These are phyloP conservation scores for Mycena haematopus DNA, from an alignment of 768 basidiomycete genomes.

Conservation along the genomic window DNA sequence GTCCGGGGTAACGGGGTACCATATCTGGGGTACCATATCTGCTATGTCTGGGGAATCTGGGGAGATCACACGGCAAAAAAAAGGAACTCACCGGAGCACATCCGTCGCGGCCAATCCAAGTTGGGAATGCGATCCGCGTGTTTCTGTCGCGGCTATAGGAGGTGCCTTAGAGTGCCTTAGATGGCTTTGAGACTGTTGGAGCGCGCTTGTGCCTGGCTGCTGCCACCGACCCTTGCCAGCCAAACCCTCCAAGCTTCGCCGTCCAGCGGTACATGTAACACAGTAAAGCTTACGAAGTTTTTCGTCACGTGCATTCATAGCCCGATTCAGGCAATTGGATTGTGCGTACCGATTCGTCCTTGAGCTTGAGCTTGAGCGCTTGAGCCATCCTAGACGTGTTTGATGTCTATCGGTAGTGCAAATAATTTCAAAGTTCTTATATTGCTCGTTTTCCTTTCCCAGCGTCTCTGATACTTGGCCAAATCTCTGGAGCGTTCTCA, in stretches of 20 bases:
- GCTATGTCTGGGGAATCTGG: not conserved
- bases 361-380: too few species aligned
- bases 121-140: conserved; percentile 2
- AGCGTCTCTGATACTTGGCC: conserved; percentile 62
- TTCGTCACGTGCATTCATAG: too few species aligned
- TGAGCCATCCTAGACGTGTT: too few species aligned
- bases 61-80: not conserved
- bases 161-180: too few species aligned
- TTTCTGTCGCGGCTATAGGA: not conserved
- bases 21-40: not conserved
- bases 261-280: too few species aligned
- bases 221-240: too few species aligned
- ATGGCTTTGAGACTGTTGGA: too few species aligned
- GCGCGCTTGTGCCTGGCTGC: too few species aligned
- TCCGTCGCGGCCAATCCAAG: not conserved
- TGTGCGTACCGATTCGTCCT: too few species aligned
- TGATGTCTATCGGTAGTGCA: conserved; percentile 53
- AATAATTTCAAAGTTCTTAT: not conserved
- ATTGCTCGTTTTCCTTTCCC: conserved; percentile 3
- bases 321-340: too few species aligned
- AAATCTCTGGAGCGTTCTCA: conserved; percentile 64
- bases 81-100: not conserved
- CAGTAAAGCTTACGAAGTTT: too few species aligned
- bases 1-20: not conserved
- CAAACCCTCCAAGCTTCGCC: too few species aligned